A percentile compares a stretch with the other conserved stretches of the same genome.
phyloP scores from a whole-genome alignment of 2,329 filamentous ascomycete genomes.

The Trichothecium sympodiale region DNA sequence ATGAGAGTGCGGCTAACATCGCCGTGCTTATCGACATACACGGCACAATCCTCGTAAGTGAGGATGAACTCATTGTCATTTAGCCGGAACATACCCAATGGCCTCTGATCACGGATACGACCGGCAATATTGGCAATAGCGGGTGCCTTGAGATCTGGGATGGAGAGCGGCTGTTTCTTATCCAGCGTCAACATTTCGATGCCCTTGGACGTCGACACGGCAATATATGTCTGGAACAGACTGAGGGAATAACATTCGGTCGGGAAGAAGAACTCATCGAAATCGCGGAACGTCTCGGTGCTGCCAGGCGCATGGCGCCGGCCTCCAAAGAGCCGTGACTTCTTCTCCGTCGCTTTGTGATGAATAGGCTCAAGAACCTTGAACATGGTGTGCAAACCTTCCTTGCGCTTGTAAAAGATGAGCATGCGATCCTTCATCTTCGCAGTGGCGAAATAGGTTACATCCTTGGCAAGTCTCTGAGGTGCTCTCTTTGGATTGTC shows the following conservation, averaged over 20 bases:
- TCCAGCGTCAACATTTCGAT: conserved; percentile 95
- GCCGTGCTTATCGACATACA: conserved; percentile 97
- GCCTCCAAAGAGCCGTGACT: conserved; percentile 53
- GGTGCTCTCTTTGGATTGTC: conserved; percentile 78
- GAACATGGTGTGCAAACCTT: conserved; percentile 86
- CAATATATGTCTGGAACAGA: conserved; percentile 88
- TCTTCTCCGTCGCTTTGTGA: conserved; percentile 82
- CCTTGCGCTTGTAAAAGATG: conserved; percentile 94
- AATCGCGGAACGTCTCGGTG: conserved; percentile 95
- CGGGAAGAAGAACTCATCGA: conserved; percentile 97
- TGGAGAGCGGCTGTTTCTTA: conserved; percentile 91
- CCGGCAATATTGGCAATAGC: conserved; percentile 76
- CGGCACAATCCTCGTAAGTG: conserved; percentile 89
- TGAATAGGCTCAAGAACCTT: conserved; percentile 94
- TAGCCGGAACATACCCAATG: conserved; percentile 92
- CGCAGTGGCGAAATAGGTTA: conserved; percentile 92
- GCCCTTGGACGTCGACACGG: conserved; percentile 81
- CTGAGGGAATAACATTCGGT: conserved; percentile 92
- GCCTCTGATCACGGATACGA: conserved; percentile 71
- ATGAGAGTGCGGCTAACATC: conserved; percentile 89
- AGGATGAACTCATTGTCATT: conserved; percentile 87
- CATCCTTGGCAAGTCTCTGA: conserved; percentile 83
- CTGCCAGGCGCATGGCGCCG: conserved; percentile 52
- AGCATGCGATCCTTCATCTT: conserved; percentile 94
- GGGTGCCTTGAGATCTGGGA: conserved; percentile 72